A percentile compares a stretch with the other conserved stretches of the same genome.
Evolutionary conservation across 2,329 filamentous ascomycete species (phyloP).

Genomic region (Raffaelea albimanens): DNA sequence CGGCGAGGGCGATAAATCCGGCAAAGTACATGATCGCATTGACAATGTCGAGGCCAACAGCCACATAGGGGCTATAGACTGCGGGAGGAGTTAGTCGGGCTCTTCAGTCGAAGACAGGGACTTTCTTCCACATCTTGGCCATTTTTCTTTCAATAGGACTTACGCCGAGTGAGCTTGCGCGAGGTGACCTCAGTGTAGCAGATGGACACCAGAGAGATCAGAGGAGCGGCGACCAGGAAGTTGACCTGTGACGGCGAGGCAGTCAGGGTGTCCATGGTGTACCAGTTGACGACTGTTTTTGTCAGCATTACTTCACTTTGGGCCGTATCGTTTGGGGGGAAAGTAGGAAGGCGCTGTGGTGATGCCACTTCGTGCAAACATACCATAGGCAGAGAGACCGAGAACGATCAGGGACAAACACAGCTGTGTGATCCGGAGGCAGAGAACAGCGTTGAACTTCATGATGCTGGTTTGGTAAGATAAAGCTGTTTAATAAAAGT

Average conservation of each 20-base stretch:
- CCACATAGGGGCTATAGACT: slow-evolving; percentile 38
- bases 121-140: too few relatives aligned
- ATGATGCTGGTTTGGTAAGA: slow-evolving; percentile 21
- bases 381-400: slow-evolving; percentile 40
- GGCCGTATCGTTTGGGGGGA: too few relatives aligned
- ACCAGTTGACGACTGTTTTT: slow-evolving; percentile 48
- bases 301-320: slow-evolving; percentile 3
- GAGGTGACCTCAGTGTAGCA: slow-evolving; percentile 42
- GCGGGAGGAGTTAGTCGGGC: not conserved
- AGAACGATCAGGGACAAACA: slow-evolving; percentile 36
- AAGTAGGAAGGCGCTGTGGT: too few relatives aligned
- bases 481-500: slow-evolving; percentile 1
- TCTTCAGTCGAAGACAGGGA: too few relatives aligned
- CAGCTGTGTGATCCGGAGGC: slow-evolving; percentile 36
- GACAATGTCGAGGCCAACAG: slow-evolving; percentile 37
- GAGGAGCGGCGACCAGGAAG: slow-evolving; percentile 46
- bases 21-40: slow-evolving; percentile 50
- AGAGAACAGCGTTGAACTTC: slow-evolving; percentile 26
- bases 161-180: slow-evolving; percentile 32
- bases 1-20: slow-evolving; percentile 48
- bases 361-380: too few relatives aligned
- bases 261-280: slow-evolving; percentile 43
- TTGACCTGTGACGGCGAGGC: slow-evolving; percentile 46
- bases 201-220: slow-evolving; percentile 46
- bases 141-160: slow-evolving; percentile 7